Conservation (phyloP, 2,329 filamentous ascomycete species). For the Aureobasidium sp. region DNA sequence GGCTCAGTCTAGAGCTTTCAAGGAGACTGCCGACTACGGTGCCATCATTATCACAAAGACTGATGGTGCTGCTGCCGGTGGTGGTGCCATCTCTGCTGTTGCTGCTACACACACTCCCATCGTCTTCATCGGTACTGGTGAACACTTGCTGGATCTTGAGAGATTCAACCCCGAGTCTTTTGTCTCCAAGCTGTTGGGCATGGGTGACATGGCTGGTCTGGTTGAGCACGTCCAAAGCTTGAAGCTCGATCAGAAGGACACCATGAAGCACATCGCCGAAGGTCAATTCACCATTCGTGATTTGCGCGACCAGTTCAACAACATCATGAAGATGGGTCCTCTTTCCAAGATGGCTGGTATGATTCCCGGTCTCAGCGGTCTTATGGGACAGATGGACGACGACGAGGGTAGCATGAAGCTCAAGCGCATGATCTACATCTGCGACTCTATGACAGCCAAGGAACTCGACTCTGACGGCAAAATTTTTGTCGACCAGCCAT, state of each 20-base stretch:
- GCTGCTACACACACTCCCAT: constrained; percentile 95
- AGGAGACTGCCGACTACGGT: constrained; percentile 92
- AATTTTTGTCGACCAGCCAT: constrained; percentile 85
- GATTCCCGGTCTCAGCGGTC: constrained; percentile 89
- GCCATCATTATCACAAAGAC: constrained; percentile 99
- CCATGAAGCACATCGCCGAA: constrained; percentile 97
- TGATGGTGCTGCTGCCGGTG: constrained; percentile 88
- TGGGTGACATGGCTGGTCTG: constrained; percentile 92
- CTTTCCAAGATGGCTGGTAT: constrained; percentile 96
- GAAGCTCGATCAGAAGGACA: constrained; percentile 95
- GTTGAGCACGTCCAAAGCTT: constrained; percentile 95
- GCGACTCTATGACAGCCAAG: constrained; percentile 94
- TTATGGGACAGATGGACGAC: constrained; percentile 96
- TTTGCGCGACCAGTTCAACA: constrained; percentile 86
- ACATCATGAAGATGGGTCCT: constrained; percentile 99
- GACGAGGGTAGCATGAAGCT: constrained; percentile 91
- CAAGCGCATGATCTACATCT: constrained; percentile 98
- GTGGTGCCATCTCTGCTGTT: constrained; percentile 95
- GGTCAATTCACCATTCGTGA: constrained; percentile 95
- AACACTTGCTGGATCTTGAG: constrained; percentile 94
- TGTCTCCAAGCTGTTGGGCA: constrained; percentile 86
- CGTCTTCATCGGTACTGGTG: constrained; percentile 94
- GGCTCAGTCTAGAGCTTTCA: constrained; percentile 91
- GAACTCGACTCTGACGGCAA: constrained; percentile 95
- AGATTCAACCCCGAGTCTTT: constrained; percentile 89